Conservation (phyloP, 176 grass and related monocot genomes). For the Phoenix roebelenii region DNA sequence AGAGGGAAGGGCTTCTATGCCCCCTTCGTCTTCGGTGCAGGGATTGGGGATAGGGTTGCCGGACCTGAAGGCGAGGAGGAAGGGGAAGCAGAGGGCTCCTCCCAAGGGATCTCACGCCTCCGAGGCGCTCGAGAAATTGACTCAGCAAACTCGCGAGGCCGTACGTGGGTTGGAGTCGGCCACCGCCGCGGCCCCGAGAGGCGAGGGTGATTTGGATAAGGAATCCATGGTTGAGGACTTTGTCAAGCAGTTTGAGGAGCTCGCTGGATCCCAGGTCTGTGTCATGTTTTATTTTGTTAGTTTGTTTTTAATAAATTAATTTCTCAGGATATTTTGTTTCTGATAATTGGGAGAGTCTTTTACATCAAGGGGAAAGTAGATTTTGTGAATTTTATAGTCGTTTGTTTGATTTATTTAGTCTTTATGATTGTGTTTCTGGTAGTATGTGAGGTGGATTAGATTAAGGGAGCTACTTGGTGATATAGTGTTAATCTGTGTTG, state of each 20-base stretch:
- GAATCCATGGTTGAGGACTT: slow-evolving; percentile 97
- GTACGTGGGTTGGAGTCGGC: slow-evolving; percentile 83
- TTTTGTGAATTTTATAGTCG: too few relatives aligned
- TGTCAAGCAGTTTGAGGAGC: slow-evolving; percentile 96
- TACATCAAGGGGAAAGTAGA: too few relatives aligned
- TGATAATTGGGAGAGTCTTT: too few relatives aligned
- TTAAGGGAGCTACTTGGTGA: too few relatives aligned
- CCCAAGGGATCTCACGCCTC: slow-evolving; percentile 44
- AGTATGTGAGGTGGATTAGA: too few relatives aligned
- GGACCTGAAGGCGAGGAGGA: slow-evolving; percentile 47
- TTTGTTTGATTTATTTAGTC: too few relatives aligned
- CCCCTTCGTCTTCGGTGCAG: slow-evolving; percentile 11
- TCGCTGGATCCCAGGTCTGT: slow-evolving; percentile 67
- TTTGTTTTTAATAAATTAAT: too few relatives aligned
- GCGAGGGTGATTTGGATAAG: slow-evolving; percentile 32
- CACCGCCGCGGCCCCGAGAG: slow-evolving; percentile 9
- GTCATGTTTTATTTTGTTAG: too few relatives aligned
- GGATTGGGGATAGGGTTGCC: slow-evolving; percentile 68
- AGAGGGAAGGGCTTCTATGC: neutral
- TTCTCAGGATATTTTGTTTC: too few relatives aligned
- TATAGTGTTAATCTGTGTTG: too few relatives aligned
- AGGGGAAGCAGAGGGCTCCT: slow-evolving; percentile 37
- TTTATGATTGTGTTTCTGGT: too few relatives aligned
- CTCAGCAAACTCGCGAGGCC: slow-evolving; percentile 72
- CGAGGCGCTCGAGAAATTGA: slow-evolving; percentile 89